Evolutionary conservation across 208 protist genomes (phyloP).

Genomic region (Angomonas ambiguus): DNA sequence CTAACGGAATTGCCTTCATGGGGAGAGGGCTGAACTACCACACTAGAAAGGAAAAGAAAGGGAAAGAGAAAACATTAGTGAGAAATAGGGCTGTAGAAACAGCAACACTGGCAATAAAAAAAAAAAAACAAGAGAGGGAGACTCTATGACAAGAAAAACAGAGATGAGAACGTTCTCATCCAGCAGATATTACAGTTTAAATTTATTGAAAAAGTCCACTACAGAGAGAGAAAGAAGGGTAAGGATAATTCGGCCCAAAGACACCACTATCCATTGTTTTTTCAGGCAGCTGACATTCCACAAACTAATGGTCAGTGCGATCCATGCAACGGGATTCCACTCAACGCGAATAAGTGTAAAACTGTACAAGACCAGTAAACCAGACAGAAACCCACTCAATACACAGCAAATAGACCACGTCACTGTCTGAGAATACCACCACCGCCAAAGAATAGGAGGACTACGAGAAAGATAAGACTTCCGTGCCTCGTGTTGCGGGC

Average conservation of each 20-base stretch:
- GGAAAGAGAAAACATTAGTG: not conserved
- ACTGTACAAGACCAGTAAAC: conserved; percentile 25
- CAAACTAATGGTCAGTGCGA: conserved; percentile 33
- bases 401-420: conserved; percentile 35
- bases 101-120: not conserved
- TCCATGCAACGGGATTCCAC: conserved; percentile 38
- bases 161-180: not conserved
- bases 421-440: conserved; percentile 41
- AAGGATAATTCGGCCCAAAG: conserved; percentile 19
- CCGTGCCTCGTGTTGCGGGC: conserved; percentile 20
- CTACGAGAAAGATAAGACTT: conserved; percentile 14
- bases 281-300: conserved; percentile 34
- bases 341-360: conserved; percentile 16
- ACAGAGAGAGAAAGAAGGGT: conserved; percentile 24
- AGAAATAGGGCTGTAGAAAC: not conserved
- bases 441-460: conserved; percentile 24
- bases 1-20: conserved; percentile 32
- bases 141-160: not conserved
- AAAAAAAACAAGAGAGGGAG: conserved; percentile 1
- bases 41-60: conserved; percentile 14
- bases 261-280: conserved; percentile 43
- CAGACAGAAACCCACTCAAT: conserved; percentile 25
- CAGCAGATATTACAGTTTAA: conserved; percentile 1
- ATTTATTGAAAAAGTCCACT: conserved; percentile 44
- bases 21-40: not conserved